phyloP scores from a whole-genome alignment of 1,284 basidiomycete genomes.

The Cryptococcus amylolentus region DNA sequence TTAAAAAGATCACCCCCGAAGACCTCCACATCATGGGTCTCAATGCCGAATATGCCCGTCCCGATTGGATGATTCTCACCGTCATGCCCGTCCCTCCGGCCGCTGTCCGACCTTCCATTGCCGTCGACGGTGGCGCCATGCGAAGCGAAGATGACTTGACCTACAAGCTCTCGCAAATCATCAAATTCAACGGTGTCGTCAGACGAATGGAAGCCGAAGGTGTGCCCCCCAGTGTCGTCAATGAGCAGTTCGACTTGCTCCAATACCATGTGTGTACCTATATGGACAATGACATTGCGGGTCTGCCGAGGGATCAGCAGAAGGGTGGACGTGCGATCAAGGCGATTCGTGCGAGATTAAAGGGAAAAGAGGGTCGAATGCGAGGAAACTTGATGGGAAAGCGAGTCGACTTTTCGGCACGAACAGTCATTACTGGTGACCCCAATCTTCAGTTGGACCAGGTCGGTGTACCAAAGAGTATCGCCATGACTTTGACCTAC shows the following conservation, averaged over 20 bases:
- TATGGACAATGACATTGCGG: slow-evolving; percentile 99
- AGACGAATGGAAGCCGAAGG: slow-evolving; percentile 94
- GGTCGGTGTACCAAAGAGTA: slow-evolving; percentile 95
- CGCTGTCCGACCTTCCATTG: slow-evolving; percentile 94
- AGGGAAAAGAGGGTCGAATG: slow-evolving; percentile 97
- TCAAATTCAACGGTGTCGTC: slow-evolving; percentile 90
- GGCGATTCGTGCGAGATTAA: slow-evolving; percentile 94
- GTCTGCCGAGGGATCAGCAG: slow-evolving; percentile 94
- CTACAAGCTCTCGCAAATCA: slow-evolving; percentile 95
- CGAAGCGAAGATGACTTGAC: slow-evolving; percentile 98
- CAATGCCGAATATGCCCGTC: slow-evolving; percentile 91
- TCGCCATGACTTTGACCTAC: slow-evolving; percentile 96
- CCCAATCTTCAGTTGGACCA: slow-evolving; percentile 95
- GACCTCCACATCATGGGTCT: slow-evolving; percentile 91
- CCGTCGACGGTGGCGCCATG: slow-evolving; percentile 93
- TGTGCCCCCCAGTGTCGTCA: slow-evolving; percentile 91
- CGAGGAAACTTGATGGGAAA: slow-evolving; percentile 99
- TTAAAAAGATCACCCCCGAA: slow-evolving; percentile 87
- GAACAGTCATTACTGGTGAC: slow-evolving; percentile 99
- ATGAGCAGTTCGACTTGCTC: slow-evolving; percentile 92
- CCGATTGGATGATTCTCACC: slow-evolving; percentile 99
- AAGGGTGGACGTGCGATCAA: slow-evolving; percentile 98
- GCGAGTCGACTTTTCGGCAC: slow-evolving; percentile 98
- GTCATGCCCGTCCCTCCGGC: slow-evolving; percentile 97
- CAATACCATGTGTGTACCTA: slow-evolving; percentile 99